Conservation (phyloP, 345 rosid genomes). For the Syzygium oleosum region DNA sequence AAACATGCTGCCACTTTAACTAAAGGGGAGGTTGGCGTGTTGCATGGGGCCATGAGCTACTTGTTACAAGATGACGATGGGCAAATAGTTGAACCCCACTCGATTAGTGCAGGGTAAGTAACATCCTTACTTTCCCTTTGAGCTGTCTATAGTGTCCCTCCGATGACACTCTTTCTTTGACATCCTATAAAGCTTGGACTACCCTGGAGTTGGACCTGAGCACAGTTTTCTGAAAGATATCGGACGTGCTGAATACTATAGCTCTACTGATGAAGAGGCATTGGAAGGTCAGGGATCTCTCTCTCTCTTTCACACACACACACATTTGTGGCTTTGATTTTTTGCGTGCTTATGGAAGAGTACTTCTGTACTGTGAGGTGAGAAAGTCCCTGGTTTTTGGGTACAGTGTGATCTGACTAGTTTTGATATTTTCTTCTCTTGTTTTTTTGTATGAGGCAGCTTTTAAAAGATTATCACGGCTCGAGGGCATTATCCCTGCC, state of each 20-base stretch:
- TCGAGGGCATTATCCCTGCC: constrained; percentile 91
- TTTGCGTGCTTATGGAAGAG: neutral
- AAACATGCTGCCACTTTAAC: constrained; percentile 92
- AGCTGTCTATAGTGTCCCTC: neutral
- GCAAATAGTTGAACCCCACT: constrained; percentile 88
- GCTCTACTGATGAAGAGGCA: constrained; percentile 82
- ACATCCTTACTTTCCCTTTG: neutral
- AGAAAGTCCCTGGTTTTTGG: neutral
- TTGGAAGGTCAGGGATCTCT: constrained; percentile 50
- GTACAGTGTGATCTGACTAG: neutral
- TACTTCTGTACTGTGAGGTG: neutral
- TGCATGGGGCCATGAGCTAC: constrained; percentile 98
- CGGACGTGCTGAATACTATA: constrained; percentile 77
- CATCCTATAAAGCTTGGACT: constrained; percentile 59
- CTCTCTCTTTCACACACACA: neutral
- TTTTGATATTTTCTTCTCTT: neutral
- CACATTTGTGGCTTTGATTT: neutral
- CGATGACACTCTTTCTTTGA: neutral
- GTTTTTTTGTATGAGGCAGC: constrained; percentile 27
- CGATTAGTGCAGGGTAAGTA: constrained; percentile 87
- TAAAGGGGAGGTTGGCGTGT: constrained; percentile 81
- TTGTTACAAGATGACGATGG: constrained; percentile 90
- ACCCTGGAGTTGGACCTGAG: constrained; percentile 98
- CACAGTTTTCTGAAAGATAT: constrained; percentile 87
- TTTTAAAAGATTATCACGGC: constrained; percentile 67